Percentiles rank a stretch among this genome's conserved stretches.
Evolutionary conservation across 352 stramenopile species (phyloP).

Genomic region (Elongisporangium prolatum): DNA sequence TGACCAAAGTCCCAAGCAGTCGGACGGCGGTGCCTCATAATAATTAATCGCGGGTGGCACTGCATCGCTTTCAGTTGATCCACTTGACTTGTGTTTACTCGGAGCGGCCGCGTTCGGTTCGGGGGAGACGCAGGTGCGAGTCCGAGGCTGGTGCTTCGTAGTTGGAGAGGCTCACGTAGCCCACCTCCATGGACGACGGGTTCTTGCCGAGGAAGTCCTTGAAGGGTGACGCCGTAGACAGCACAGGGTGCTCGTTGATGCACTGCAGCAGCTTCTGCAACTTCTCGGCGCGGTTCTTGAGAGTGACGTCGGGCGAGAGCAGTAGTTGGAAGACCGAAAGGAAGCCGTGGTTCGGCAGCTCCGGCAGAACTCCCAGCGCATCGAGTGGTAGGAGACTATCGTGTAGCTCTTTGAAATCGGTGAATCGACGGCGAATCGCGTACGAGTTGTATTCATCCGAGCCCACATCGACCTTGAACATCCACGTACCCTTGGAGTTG

Average conservation of each 20-base stretch:
- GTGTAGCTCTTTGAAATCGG: conserved; percentile 67
- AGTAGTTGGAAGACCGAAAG: conserved; percentile 67
- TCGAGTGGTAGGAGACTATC: conserved; percentile 41
- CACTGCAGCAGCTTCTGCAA: conserved; percentile 56
- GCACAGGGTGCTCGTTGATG: conserved; percentile 47
- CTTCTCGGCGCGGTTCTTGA: conserved; percentile 41
- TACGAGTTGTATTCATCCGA: conserved; percentile 53
- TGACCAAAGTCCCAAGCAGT: not conserved
- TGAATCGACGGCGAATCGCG: conserved; percentile 67
- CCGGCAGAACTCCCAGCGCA: conserved; percentile 16
- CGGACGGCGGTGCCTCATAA: not conserved
- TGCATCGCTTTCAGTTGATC: not conserved
- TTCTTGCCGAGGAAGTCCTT: conserved; percentile 68
- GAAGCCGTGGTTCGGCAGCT: conserved; percentile 59
- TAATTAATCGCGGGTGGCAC: not conserved
- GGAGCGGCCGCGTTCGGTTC: not conserved
- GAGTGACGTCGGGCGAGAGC: conserved; percentile 49
- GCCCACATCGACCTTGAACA: conserved; percentile 72
- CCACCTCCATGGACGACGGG: conserved; percentile 51
- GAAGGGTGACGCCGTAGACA: conserved; percentile 38
- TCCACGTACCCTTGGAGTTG: conserved; percentile 64
- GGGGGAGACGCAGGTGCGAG: conserved; percentile 15
- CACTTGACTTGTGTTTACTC: not conserved
- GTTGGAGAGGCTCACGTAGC: conserved; percentile 65
- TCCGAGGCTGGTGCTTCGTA: conserved; percentile 58